Evolutionary conservation across 2,329 filamentous ascomycete genomes (phyloP), one percentile per base, ranked within the genome.

Genomic region (Sarocladium brachiariae): DNA sequence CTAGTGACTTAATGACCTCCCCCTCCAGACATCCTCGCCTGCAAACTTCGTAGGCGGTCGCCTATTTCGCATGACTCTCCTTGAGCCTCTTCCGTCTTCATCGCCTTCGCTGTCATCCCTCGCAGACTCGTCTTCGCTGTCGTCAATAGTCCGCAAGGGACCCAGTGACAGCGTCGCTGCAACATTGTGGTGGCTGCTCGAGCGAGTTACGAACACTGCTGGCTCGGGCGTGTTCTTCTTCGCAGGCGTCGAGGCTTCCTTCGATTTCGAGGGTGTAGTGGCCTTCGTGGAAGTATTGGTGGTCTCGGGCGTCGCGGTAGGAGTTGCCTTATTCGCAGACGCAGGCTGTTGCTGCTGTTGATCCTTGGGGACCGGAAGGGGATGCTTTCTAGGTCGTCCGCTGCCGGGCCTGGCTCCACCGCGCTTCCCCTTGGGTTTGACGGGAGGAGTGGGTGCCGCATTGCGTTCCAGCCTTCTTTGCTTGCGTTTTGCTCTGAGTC

Each of bases 301-400:
- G 27, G 13, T 13, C 13, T 30, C 27, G 7, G 27, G 13, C 27
- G 27, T 30, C 13, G 27, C 27, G 27, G n/a, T n/a, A n/a, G 23
- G 16, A 35, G 49, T 13, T 8, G 19, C 49, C 19, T 38, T 21
- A 18, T 8, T 7, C 4, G 19, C 16, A 4, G 18, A 6, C 4
- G 45, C n/a, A n/a, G n/a, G n/a, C n/a, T n/a, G n/a, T n/a, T n/a
- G 27, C 13, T 30, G 27, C 27, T 30, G 49, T 24, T 51, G 39
- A 10, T 55, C 47, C 50, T 61, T 61, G 8, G 55, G 56, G 18
- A 50, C 54, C 14, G 55, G 53, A 37, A 62, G 62, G 27, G 64
- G 65, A 34, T 69, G 65, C 56, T 69, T 69, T 57, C 67, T 66
- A 59, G 67, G 67, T 41, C 67, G 60, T 24, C 67, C 67, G 52